These are phyloP conservation scores for Cladophialophora exuberans DNA, from an alignment of 2,329 filamentous ascomycete genomes.

Conservation along the genomic window DNA sequence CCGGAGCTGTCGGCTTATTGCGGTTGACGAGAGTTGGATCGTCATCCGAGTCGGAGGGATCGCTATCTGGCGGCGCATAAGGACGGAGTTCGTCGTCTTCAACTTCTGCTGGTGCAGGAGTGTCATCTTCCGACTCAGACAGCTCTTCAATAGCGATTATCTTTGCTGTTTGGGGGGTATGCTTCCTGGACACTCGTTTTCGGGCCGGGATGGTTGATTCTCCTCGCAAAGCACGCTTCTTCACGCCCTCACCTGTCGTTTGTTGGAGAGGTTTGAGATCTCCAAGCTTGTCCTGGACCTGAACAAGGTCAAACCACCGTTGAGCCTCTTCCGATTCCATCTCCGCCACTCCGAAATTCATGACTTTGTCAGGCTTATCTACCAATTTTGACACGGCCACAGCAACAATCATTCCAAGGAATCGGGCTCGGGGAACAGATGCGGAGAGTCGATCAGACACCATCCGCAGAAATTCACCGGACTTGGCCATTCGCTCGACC, in stretches of 20 bases:
- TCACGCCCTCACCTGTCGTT: constrained; percentile 27
- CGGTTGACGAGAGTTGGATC: constrained; percentile 85
- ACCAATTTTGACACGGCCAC: constrained; percentile 69
- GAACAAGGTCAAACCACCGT: constrained; percentile 72
- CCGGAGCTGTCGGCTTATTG: constrained; percentile 80
- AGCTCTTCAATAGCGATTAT: constrained; percentile 66
- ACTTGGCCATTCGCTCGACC: constrained; percentile 70
- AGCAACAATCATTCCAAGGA: constrained; percentile 86
- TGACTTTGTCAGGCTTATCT: constrained; percentile 68
- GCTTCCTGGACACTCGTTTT: constrained; percentile 8
- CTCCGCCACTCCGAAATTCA: constrained; percentile 85
- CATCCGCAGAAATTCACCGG: constrained; percentile 71
- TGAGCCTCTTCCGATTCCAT: constrained; percentile 71
- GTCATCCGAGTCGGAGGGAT: constrained; percentile 88
- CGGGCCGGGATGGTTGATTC: background rate
- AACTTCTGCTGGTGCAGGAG: background rate
- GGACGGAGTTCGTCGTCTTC: constrained; percentile 64
- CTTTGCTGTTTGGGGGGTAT: constrained; percentile 41
- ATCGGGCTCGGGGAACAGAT: constrained; percentile 73
- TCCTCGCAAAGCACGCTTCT: constrained; percentile 11
- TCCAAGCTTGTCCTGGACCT: constrained; percentile 66
- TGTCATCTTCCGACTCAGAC: constrained; percentile 54
- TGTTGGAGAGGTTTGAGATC: constrained; percentile 35
- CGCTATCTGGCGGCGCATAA: constrained; percentile 84
- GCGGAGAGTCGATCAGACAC: constrained; percentile 84